Conservation (phyloP, 1,284 basidiomycete species). For the Ganoderma multipileum region DNA sequence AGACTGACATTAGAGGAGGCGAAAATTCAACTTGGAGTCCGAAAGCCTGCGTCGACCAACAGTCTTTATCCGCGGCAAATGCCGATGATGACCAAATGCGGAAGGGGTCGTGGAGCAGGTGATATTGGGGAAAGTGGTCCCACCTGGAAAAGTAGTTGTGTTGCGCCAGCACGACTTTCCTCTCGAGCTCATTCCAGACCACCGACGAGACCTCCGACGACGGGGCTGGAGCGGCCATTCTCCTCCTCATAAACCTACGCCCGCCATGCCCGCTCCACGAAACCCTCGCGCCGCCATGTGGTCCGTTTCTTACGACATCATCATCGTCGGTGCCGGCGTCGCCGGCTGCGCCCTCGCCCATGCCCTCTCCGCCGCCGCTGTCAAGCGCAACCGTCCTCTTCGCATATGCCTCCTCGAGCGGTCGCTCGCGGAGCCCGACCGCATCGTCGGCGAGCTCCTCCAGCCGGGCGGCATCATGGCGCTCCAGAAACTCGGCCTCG, state of each 20-base stretch:
- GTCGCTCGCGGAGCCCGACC: slow-evolving; percentile 91
- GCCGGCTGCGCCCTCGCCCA: slow-evolving; percentile 83
- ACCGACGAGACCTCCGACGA: slow-evolving; percentile 26
- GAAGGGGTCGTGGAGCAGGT: background rate
- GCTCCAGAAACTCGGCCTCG: slow-evolving; percentile 81
- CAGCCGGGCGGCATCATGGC: slow-evolving; percentile 93
- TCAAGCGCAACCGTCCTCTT: slow-evolving; percentile 60
- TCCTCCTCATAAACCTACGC: slow-evolving; percentile 19
- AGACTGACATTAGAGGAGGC: no score
- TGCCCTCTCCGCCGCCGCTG: slow-evolving; percentile 60
- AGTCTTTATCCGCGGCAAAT: no score
- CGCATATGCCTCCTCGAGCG: slow-evolving; percentile 88
- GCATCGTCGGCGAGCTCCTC: slow-evolving; percentile 97
- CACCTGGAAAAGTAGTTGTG: background rate
- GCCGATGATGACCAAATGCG: background rate
- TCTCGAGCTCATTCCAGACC: slow-evolving; percentile 25
- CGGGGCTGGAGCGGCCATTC: slow-evolving; percentile 26
- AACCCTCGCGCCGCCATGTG: slow-evolving; percentile 24
- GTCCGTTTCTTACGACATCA: slow-evolving; percentile 63
- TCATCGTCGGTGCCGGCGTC: slow-evolving; percentile 92
- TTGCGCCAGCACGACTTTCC: background rate
- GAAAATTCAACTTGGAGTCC: no score
- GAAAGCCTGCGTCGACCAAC: no score
- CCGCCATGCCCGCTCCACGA: slow-evolving; percentile 3
- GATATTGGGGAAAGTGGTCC: slow-evolving; percentile 11